Evolutionary conservation across 1,139 yeast genomes (phyloP), one percentile per base, ranked within the genome.

Genomic region (Torulaspora globosa): DNA sequence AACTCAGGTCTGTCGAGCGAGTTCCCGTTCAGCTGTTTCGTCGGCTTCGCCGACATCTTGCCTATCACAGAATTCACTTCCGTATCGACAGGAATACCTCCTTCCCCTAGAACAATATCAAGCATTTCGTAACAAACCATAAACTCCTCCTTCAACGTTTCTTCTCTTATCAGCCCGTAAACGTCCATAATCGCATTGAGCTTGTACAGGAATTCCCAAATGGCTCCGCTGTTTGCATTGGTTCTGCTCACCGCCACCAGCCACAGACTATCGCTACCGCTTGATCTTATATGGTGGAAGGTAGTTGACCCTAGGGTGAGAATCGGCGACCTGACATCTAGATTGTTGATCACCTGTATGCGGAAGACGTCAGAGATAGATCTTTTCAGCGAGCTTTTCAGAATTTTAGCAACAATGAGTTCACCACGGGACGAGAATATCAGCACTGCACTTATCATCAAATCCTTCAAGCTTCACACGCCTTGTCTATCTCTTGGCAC

Each of bases 241-340:
- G 90, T 82, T 51, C 97, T 75, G 1, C 95, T 79, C 15, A 90
- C 92, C 0, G 90, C 95, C 14, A 90, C 95, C 11, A 88, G 62
- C 84, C 95, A 92, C 16, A 92, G 59, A 47, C 75, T 72, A 12
- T 82, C 52, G 11, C 51, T 47, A 15, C 53, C 54, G 19, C 46
- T 83, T 46, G 82, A 78, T 54, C 79, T 78, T 41, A 87, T 82
- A 60, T 89, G 90, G 39, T 89, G 74, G 63, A 90, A 92, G 0
- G 96, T 84, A 0, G 97, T 92, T 0, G 96, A 86, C 2, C 98
- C 98, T 35, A 92, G 69, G 0, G 97, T 92, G 45, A 90, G 69
- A 5, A 92, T 82, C 0, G 98, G 98, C 2, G 95, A 83, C 52
- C 85, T 74, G 26, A 70, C 70, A 45, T 78, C 81, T 7, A 74